phyloP scores from a whole-genome alignment of 805 yeast genomes.

The Candida jianshihensis region DNA sequence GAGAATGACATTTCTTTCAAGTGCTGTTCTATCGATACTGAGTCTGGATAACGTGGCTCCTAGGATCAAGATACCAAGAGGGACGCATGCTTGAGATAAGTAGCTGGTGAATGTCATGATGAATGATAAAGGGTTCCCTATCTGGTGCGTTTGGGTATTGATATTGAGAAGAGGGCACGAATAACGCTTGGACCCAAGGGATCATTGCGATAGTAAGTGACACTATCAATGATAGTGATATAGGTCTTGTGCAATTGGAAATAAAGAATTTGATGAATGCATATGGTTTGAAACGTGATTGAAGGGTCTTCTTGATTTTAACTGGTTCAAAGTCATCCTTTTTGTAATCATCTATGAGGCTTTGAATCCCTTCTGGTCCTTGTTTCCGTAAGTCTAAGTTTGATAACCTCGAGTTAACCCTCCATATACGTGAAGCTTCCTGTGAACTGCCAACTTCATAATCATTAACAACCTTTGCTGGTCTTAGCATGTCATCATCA shows the following conservation, averaged over 20 bases:
- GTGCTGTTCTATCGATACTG: conserved; percentile 34
- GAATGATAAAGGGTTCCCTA: conserved; percentile 68
- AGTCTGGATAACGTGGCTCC: conserved; percentile 84
- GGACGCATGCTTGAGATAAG: conserved; percentile 81
- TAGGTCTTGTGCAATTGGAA: conserved; percentile 56
- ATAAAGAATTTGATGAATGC: not conserved
- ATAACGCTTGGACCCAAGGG: conserved; percentile 74
- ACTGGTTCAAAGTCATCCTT: not conserved
- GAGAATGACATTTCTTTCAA: conserved; percentile 52
- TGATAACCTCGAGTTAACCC: no score
- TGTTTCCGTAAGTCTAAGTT: not conserved
- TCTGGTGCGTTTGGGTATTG: conserved; percentile 73
- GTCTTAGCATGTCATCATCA: no score
- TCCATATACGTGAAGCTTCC: no score
- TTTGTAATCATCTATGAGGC: not conserved
- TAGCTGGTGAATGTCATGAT: conserved; percentile 70
- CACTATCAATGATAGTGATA: conserved; percentile 62
- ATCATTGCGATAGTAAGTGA: conserved; percentile 59
- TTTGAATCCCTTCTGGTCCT: not conserved
- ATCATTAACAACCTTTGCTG: no score
- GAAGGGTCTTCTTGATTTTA: not conserved
- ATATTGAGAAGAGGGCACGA: conserved; percentile 37
- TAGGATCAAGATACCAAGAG: conserved; percentile 67
- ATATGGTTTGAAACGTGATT: not conserved
- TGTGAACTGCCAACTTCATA: no score